Evolutionary conservation across 1,284 basidiomycete species (phyloP).

Genomic region (Cryptococcus sp.): DNA sequence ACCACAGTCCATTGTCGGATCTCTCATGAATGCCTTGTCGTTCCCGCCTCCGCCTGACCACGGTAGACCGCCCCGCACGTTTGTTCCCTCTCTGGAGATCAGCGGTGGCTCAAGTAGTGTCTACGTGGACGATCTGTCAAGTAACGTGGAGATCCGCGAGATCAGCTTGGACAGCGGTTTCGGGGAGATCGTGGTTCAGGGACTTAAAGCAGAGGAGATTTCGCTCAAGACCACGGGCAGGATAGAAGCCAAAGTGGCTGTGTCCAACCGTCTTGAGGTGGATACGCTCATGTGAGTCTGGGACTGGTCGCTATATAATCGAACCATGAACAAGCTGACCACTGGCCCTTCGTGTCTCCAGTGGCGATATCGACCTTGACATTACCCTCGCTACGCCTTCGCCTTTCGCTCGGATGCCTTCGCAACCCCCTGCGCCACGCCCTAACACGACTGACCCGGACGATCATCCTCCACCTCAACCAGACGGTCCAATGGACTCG

Average conservation of each 20-base stretch:
- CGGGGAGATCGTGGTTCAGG: conserved; percentile 8
- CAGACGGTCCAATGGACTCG: not conserved
- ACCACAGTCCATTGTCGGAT: conserved; percentile 4
- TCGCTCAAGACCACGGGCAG: not conserved
- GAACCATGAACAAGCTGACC: not conserved
- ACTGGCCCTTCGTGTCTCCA: not conserved
- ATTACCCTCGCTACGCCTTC: conserved; percentile 5
- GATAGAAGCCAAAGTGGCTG: not conserved
- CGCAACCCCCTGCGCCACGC: not conserved
- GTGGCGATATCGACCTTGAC: conserved; percentile 18
- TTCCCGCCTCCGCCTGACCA: not conserved
- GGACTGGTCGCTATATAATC: conserved; percentile 4
- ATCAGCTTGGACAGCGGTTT: conserved; percentile 6
- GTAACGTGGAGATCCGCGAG: conserved; percentile 1
- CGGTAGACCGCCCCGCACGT: not conserved
- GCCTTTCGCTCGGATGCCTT: not conserved
- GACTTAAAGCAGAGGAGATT: conserved; percentile 11
- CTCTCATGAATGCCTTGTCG: conserved; percentile 3
- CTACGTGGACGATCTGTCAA: conserved; percentile 8
- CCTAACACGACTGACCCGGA: not conserved
- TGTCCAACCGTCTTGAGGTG: not conserved
- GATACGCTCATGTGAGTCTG: conserved; percentile 3
- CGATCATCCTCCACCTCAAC: not conserved
- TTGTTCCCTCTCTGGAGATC: conserved; percentile 12
- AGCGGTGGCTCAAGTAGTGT: conserved; percentile 3